Base-by-base conservation (phyloP, 2,329 filamentous ascomycete species). In the Penicillium psychrosexuale region DNA sequence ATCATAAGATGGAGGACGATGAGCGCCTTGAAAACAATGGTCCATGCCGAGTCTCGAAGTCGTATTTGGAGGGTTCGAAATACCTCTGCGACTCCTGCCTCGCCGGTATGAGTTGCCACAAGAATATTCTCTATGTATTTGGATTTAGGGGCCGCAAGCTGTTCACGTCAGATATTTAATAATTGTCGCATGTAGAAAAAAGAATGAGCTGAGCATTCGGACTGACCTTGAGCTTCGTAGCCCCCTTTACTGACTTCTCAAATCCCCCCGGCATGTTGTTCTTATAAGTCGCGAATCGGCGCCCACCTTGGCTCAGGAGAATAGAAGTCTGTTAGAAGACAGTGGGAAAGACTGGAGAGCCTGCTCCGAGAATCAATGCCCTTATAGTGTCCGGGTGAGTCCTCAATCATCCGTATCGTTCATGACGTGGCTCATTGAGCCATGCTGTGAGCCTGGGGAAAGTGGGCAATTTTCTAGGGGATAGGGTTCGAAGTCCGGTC, bases 81-180 rank as follows among this genome's bases (percentile, higher is more conserved):
- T 69, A 99, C 90, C 77, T 99, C 94, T 57, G 88, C 93, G 57
- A 99, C 91, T 63, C 93, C 94, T 51, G 90, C 89, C 76, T 99
- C 94, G 65, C 92, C 94, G 22, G 91, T 88, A 76, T 97, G 91
- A 36, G 94, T 99, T 60, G 94, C 93, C 63, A 97, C 83, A 54
- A 99, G 84, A 70, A 99, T 97, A 72, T 97, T 91, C 75, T 99
- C 94, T 79, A 99, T 95, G 79, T 97, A 99, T 78, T 99, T 99
- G 53, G 93, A 94, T 79, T 99, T 99, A 48, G 94, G 94, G 59
- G 94, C 90, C 64, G 94, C 94, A 76, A 92, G 89, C 90, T 95
- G 69, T 60, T 37, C 28, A 40, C 30, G 55, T 47, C 42, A 51
- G 57, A 66, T 55, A 65, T 38, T 64, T 28, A 65, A 49, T 46